Evolutionary conservation across 2,329 filamentous ascomycete species (phyloP), one percentile per base, ranked within the genome.

Genomic region (Trichoderma guizhouense): DNA sequence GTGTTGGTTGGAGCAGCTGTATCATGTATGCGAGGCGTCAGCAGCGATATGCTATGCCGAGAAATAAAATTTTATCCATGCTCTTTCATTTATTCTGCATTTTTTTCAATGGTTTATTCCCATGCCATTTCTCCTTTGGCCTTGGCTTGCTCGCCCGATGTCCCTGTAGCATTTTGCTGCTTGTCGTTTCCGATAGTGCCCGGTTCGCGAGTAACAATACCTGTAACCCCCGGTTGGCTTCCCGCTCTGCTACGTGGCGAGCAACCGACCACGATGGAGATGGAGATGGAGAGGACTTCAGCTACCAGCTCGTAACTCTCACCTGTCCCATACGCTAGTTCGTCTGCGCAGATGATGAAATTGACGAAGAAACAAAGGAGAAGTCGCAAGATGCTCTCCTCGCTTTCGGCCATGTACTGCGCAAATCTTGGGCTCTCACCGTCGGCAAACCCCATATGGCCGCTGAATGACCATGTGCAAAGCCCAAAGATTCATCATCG

Each of bases 191-290:
- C 68, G 58, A 63, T 28, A 64, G 58, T 64, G 58, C 58, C 68
- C 68, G 68, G 51, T 18, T 57, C 32, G 47, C 39, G 57, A 69
- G 67, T 62, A 69, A 51, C 55, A 18, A 60, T 30, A 30, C 64
- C 34, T 58, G 66, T 32, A 43, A 47, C 15, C 26, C 36, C 57
- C 39, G 67, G 57, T 58, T 69, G 57, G 57, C 43, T 47, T 69
- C 67, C 67, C 67, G 67, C 67, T 69, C 67, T 69, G 67, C 67
- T 69, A 69, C 67, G 67, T 69, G 67, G 67, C 67, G 57, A 53
- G 67, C 57, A 34, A 69, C 30, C n/a, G 67, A 62, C 67, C 34
- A 69, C 21, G 67, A 69, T 69, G 66, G 66, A 69, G 66, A 51
- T 34, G 30, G 47, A 21, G 60, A 39, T 51, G 43, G 58, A 53